Evolutionary conservation across 768 basidiomycete genomes (phyloP).

Genomic region (Pluteus cervinus): DNA sequence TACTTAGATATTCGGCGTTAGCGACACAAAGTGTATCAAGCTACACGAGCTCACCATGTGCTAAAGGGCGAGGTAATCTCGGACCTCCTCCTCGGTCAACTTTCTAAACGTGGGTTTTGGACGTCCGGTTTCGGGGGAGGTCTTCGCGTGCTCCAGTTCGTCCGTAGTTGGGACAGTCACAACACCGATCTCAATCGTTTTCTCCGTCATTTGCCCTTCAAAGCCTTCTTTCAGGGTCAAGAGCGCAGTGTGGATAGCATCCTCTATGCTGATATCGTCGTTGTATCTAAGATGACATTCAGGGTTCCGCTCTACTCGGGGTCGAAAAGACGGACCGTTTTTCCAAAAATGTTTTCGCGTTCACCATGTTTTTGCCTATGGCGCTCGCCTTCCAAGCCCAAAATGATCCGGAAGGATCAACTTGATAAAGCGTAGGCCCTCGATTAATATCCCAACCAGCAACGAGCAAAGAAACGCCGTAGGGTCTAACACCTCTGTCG

Average conservation of each 20-base stretch:
- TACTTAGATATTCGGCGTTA: no score
- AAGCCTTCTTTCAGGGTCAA: constrained; percentile 98
- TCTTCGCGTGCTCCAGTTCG: constrained; percentile 65
- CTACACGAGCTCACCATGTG: no score
- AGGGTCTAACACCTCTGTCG: constrained; percentile 93
- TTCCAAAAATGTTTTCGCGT: constrained; percentile 98
- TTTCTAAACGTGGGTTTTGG: constrained; percentile 91
- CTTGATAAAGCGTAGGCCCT: constrained; percentile 97
- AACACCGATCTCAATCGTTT: constrained; percentile 98
- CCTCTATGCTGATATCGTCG: constrained; percentile 97
- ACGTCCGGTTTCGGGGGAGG: constrained; percentile 61
- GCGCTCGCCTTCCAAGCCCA: constrained; percentile 99
- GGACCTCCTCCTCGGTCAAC: constrained; percentile 92
- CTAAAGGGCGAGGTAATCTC: constrained; percentile 89
- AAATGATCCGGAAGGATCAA: constrained; percentile 97
- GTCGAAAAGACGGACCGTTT: constrained; percentile 68
- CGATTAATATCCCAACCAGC: constrained; percentile 94
- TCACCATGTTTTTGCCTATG: constrained; percentile 99
- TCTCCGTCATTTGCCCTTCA: constrained; percentile 99
- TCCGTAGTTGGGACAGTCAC: constrained; percentile 79
- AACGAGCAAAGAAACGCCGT: constrained; percentile 93
- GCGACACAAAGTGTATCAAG: no score
- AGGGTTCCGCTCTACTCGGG: no score
- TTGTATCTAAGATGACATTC: constrained; percentile 88
- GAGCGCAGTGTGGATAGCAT: constrained; percentile 97